These are phyloP conservation scores for Entomortierella beljakovae DNA, from an alignment of 192 early-diverging fungal species.

Conservation along the genomic window DNA sequence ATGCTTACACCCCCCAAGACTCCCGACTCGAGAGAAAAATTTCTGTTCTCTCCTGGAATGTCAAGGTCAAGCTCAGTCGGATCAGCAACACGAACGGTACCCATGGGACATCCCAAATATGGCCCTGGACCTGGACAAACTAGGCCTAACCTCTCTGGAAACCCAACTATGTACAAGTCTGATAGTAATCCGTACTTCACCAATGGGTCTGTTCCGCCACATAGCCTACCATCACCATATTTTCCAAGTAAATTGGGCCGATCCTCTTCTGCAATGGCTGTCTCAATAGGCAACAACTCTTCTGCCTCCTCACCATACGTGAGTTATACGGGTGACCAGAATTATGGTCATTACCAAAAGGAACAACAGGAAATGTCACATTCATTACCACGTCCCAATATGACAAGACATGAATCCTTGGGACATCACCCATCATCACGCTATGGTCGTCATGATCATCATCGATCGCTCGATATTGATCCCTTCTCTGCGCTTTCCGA, in stretches of 20 bases:
- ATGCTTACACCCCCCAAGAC: constrained; percentile 29
- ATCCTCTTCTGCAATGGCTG: constrained; percentile 7
- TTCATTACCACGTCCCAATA: constrained; percentile 38
- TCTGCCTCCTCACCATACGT: background rate
- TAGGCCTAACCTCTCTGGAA: constrained; percentile 40
- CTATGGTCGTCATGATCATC: constrained; percentile 9
- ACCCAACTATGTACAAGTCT: constrained; percentile 40
- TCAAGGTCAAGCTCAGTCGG: constrained; percentile 37
- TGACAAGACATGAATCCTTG: constrained; percentile 33
- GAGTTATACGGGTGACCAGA: constrained; percentile 4
- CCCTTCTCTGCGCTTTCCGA: constrained; percentile 45
- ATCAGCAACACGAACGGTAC: background rate
- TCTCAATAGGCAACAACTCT: background rate
- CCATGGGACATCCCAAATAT: background rate
- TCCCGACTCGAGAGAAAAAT: constrained; percentile 13
- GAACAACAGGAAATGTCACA: constrained; percentile 40
- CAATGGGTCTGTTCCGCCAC: constrained; percentile 5
- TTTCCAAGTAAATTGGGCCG: constrained; percentile 20
- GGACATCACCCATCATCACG: constrained; percentile 10
- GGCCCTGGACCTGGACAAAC: constrained; percentile 6
- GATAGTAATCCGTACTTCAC: constrained; percentile 17
- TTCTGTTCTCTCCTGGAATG: constrained; percentile 39
- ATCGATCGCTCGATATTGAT: constrained; percentile 21
- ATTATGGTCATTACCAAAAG: constrained; percentile 26
- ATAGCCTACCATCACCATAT: constrained; percentile 5